Conservation (phyloP, 441 rosid genomes). For the Erodium moschatum region DNA sequence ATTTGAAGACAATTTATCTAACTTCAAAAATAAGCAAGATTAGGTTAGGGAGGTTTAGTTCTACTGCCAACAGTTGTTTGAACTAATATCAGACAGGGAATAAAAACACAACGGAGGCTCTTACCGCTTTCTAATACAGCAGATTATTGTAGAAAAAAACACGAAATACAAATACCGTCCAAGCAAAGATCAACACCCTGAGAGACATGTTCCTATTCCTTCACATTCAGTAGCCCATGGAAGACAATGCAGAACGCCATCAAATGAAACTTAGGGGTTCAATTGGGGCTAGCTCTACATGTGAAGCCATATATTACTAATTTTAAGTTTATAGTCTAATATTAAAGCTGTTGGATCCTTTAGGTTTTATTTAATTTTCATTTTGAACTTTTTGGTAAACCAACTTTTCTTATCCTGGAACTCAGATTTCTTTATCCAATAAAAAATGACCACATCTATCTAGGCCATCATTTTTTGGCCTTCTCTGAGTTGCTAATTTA, state of each 20-base stretch:
- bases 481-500: neutral
- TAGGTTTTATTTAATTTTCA: neutral
- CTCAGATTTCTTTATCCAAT: neutral
- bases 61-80: neutral
- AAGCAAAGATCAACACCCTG: neutral
- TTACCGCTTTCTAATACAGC: neutral
- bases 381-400: neutral
- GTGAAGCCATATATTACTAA: neutral
- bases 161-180: neutral
- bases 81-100: neutral
- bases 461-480: neutral
- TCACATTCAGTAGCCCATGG: neutral
- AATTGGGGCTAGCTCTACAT: neutral
- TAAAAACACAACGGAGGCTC: neutral
- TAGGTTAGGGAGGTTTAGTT: neutral
- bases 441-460: neutral
- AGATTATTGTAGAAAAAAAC: neutral
- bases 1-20: slow-evolving; percentile 10
- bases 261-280: neutral
- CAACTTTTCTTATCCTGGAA: neutral
- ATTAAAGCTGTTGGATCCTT: neutral
- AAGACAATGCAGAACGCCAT: neutral
- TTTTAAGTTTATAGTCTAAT: neutral
- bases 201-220: neutral
- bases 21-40: slow-evolving; percentile 8